phyloP scores from a whole-genome alignment of 108 stramenopile genomes.

The Nitzschia sp. region DNA sequence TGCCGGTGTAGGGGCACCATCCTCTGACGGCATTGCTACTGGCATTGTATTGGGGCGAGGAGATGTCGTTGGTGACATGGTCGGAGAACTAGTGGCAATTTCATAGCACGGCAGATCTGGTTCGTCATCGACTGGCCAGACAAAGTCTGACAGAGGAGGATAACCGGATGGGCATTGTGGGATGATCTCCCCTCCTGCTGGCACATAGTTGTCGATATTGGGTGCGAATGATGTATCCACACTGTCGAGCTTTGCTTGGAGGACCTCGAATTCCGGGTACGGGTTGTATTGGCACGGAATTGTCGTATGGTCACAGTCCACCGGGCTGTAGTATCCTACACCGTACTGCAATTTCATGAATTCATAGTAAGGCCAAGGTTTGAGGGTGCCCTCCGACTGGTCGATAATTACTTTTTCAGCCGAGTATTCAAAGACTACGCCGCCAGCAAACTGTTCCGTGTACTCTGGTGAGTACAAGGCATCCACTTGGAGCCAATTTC shows the following conservation, averaged over 20 bases:
- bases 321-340: slow-evolving; percentile 36
- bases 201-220: neutral
- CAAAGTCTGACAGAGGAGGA: neutral
- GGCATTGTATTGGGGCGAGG: no score
- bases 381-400: neutral
- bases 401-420: slow-evolving; percentile 24
- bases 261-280: slow-evolving; percentile 13
- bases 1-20: no score
- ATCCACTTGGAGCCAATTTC: slow-evolving; percentile 30
- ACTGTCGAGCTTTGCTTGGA: neutral
- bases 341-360: slow-evolving; percentile 29
- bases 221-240: slow-evolving; percentile 1
- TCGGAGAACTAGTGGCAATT: slow-evolving; percentile 1
- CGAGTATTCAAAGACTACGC: slow-evolving; percentile 52
- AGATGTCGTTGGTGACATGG: neutral
- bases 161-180: neutral
- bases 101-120: slow-evolving; percentile 24
- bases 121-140: slow-evolving; percentile 9
- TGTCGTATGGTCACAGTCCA: slow-evolving; percentile 19
- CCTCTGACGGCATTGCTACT: no score
- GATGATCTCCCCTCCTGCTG: neutral
- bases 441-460: slow-evolving; percentile 39
- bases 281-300: slow-evolving; percentile 6
- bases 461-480: slow-evolving; percentile 25
- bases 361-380: slow-evolving; percentile 31